Percentiles rank a stretch among this genome's conserved stretches.
These are phyloP conservation scores for Pseudocercospora musae DNA, from an alignment of 2,329 filamentous ascomycete species.

Conservation along the genomic window DNA sequence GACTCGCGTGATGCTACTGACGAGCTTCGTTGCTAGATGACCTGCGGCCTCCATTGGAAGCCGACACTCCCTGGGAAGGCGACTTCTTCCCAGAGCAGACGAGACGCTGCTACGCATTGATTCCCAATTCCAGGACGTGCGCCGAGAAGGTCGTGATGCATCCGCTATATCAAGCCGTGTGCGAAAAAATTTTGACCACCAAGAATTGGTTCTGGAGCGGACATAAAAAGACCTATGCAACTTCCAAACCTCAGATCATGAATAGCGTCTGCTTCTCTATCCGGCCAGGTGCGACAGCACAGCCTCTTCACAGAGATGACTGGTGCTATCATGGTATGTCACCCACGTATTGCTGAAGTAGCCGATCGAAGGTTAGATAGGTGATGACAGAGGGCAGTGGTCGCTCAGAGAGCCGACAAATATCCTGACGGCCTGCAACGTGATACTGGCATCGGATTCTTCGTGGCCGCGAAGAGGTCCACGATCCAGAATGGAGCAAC, in stretches of 20 bases:
- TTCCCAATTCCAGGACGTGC: slow-evolving; percentile 1
- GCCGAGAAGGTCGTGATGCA: slow-evolving; percentile 6
- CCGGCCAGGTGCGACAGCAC: slow-evolving; percentile 28
- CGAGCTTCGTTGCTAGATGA: background rate
- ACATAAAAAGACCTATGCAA: slow-evolving; percentile 8
- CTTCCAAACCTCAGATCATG: slow-evolving; percentile 25
- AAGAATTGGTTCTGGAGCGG: slow-evolving; percentile 9
- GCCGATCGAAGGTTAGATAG: background rate
- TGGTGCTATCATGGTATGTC: slow-evolving; percentile 27
- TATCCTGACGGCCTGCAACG: slow-evolving; percentile 21
- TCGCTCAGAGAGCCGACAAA: slow-evolving; percentile 13
- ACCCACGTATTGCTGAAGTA: too few species aligned
- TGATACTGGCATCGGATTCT: slow-evolving; percentile 34
- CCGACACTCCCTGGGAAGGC: slow-evolving; percentile 7
- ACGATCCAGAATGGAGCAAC: slow-evolving; percentile 39
- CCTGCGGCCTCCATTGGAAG: slow-evolving; percentile 1
- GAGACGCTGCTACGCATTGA: slow-evolving; percentile 3
- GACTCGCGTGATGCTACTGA: background rate
- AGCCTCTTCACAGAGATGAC: slow-evolving; percentile 34
- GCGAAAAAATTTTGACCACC: background rate
- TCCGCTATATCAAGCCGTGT: slow-evolving; percentile 6
- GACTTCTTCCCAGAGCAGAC: slow-evolving; percentile 11
- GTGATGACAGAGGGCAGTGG: background rate
- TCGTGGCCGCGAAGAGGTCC: slow-evolving; percentile 35
- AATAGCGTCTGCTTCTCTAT: slow-evolving; percentile 30